A percentile compares a stretch with the other conserved stretches of the same genome.
phyloP scores from a whole-genome alignment of 2,329 filamentous ascomycete genomes.

The Pestalotiopsis sp. region DNA sequence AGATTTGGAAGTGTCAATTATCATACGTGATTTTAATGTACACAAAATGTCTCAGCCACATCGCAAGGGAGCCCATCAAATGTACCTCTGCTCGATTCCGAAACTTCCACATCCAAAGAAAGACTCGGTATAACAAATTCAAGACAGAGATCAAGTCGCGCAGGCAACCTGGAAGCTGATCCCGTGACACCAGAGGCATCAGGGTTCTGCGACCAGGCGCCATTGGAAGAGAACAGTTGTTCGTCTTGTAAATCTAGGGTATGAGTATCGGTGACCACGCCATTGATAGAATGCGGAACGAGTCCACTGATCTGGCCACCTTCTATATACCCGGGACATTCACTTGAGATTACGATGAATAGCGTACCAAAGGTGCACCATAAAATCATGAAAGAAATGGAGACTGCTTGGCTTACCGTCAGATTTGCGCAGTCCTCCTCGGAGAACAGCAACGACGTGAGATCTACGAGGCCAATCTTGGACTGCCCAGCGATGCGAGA shows the following conservation, averaged over 20 bases:
- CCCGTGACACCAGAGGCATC: conserved; percentile 38
- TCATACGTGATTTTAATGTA: not conserved
- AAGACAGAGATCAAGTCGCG: conserved; percentile 33
- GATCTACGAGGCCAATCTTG: conserved; percentile 78
- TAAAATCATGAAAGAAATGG: not conserved
- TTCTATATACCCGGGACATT: conserved; percentile 58
- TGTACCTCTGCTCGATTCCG: conserved; percentile 56
- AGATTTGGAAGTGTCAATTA: not conserved
- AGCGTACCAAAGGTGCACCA: conserved; percentile 14
- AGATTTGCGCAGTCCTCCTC: conserved; percentile 63
- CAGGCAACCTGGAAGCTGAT: conserved; percentile 29
- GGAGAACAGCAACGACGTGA: conserved; percentile 74
- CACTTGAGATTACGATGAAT: conserved; percentile 14
- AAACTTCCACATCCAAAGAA: conserved; percentile 50
- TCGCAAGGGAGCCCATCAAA: conserved; percentile 15
- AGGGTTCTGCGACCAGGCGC: conserved; percentile 37
- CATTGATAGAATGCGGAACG: conserved; percentile 45
- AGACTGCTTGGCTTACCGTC: conserved; percentile 35
- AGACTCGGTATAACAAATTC: conserved; percentile 45
- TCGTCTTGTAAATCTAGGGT: conserved; percentile 56
- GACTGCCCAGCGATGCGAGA: conserved; percentile 69
- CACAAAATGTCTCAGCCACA: not conserved
- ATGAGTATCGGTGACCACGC: conserved; percentile 70
- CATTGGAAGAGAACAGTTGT: conserved; percentile 26
- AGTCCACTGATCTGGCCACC: conserved; percentile 55